A percentile compares a stretch with the other conserved stretches of the same genome.
These are phyloP conservation scores for Boletus edulis DNA, from an alignment of 768 basidiomycete species.

Conservation along the genomic window DNA sequence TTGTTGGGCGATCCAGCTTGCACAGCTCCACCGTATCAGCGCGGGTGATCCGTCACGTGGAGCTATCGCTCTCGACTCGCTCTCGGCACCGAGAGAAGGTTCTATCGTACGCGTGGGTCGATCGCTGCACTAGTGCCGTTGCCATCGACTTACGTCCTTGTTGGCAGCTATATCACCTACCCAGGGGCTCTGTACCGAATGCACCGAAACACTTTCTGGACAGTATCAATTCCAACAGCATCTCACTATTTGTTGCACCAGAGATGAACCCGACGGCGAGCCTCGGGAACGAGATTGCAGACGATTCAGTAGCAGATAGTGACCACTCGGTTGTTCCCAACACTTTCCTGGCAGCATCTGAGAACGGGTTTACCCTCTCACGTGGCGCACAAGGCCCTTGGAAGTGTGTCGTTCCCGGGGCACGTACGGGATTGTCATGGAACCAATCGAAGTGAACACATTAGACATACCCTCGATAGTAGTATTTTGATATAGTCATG, in stretches of 20 bases:
- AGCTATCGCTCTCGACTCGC: conserved; percentile 56
- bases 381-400: conserved; percentile 32
- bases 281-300: neutral
- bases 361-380: conserved; percentile 49
- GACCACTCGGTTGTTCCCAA: conserved; percentile 2
- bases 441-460: neutral
- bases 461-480: neutral
- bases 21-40: conserved; percentile 53
- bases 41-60: conserved; percentile 75
- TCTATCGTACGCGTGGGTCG: conserved; percentile 48
- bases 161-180: conserved; percentile 44
- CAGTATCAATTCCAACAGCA: conserved; percentile 1
- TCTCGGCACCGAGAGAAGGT: conserved; percentile 49
- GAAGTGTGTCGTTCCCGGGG: conserved; percentile 43
- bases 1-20: conserved; percentile 30
- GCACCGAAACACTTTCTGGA: neutral
- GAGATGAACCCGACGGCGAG: conserved; percentile 11
- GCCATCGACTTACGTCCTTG: neutral
- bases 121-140: neutral
- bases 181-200: conserved; percentile 17
- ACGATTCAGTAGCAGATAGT: neutral
- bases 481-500: too few species aligned
- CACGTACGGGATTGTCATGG: conserved; percentile 19
- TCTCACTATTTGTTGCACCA: conserved; percentile 26
- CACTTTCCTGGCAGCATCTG: conserved; percentile 48